Conservation (phyloP, 352 stramenopile genomes). For the Pythium scleroteichum region DNA sequence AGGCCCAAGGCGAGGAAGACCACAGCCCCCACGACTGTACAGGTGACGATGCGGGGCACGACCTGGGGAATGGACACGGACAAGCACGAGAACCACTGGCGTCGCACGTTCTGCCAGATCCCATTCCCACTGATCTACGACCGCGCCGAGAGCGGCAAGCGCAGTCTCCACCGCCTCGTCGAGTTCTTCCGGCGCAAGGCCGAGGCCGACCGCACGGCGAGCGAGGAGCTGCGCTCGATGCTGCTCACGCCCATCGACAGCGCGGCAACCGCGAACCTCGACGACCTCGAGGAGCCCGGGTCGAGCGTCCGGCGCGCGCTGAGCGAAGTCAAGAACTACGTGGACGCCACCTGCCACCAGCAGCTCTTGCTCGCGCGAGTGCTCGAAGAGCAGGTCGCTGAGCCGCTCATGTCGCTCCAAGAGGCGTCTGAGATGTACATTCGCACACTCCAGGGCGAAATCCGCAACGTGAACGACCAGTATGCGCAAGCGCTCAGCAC, state of each 20-base stretch:
- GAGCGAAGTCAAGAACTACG: slow-evolving; percentile 59
- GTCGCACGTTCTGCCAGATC: slow-evolving; percentile 87
- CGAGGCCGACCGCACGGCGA: slow-evolving; percentile 55
- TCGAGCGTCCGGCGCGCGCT: slow-evolving; percentile 65
- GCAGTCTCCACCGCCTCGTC: slow-evolving; percentile 67
- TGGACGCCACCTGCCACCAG: slow-evolving; percentile 61
- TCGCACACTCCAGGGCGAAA: slow-evolving; percentile 74
- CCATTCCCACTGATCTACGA: slow-evolving; percentile 78
- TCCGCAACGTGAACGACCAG: slow-evolving; percentile 74
- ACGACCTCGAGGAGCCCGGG: slow-evolving; percentile 66
- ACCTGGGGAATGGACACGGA: slow-evolving; percentile 44
- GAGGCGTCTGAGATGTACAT: slow-evolving; percentile 78
- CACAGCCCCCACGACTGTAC: too few species aligned
- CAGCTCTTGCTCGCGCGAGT: slow-evolving; percentile 74
- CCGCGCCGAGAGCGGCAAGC: slow-evolving; percentile 77
- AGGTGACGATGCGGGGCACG: slow-evolving; percentile 25
- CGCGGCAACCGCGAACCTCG: slow-evolving; percentile 33
- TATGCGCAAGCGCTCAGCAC: slow-evolving; percentile 46
- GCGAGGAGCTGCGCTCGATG: slow-evolving; percentile 61
- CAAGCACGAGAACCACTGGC: slow-evolving; percentile 80
- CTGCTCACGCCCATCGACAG: slow-evolving; percentile 34
- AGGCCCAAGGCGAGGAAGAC: too few species aligned
- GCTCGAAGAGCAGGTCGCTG: slow-evolving; percentile 80
- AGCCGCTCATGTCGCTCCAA: slow-evolving; percentile 76
- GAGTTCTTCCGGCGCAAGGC: slow-evolving; percentile 74